Evolutionary conservation across 805 yeast genomes (phyloP).

Genomic region (Zygoascus tannicola): DNA sequence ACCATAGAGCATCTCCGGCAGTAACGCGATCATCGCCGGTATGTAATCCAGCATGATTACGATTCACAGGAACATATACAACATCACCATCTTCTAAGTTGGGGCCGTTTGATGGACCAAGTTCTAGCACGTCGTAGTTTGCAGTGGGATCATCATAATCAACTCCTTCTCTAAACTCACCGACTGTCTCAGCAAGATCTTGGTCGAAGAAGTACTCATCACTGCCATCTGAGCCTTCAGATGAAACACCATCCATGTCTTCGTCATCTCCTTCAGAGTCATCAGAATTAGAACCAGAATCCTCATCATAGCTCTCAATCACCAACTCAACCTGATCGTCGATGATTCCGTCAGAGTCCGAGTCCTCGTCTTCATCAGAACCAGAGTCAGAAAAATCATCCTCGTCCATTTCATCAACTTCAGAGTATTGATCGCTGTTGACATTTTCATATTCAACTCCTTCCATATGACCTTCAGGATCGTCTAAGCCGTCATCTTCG

Average conservation of each 20-base stretch:
- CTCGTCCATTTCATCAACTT: slow-evolving; percentile 25
- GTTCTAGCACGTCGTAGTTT: background rate
- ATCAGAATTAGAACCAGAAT: background rate
- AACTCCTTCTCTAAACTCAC: background rate
- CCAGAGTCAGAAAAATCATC: slow-evolving; percentile 26
- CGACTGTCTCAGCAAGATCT: background rate
- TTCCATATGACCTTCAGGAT: slow-evolving; percentile 13
- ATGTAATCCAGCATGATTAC: background rate
- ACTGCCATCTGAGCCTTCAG: background rate
- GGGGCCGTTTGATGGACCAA: background rate
- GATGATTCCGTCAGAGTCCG: slow-evolving; percentile 8
- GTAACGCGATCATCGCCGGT: background rate
- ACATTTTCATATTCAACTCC: slow-evolving; percentile 14
- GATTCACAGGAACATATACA: background rate
- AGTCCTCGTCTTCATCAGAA: slow-evolving; percentile 17
- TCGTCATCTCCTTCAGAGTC: slow-evolving; percentile 3
- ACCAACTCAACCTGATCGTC: slow-evolving; percentile 4
- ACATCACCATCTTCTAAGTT: background rate
- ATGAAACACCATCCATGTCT: background rate
- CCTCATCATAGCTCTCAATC: background rate
- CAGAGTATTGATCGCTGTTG: slow-evolving; percentile 20
- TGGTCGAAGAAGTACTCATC: background rate
- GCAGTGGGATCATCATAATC: background rate
- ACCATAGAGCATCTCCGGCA: background rate
- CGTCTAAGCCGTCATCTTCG: slow-evolving; percentile 30